Base-by-base conservation (phyloP, 345 rosid species). In the Camelina neglecta region DNA sequence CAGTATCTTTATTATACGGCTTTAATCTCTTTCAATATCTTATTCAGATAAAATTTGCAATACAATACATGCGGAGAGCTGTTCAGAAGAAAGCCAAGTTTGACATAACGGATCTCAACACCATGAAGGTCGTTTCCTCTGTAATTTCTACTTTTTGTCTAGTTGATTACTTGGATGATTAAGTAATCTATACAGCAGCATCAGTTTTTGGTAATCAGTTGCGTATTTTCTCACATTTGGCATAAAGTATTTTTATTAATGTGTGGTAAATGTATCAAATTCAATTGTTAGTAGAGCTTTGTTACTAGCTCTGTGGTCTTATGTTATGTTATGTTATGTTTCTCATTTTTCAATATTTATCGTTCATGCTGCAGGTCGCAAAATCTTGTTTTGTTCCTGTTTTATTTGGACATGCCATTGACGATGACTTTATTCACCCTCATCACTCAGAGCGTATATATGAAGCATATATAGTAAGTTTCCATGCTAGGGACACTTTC, bases 391-490 rank as follows among this genome's bases (percentile, higher is more conserved):
- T 91, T 79, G 97, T 93, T 79, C 99, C 99, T 8, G 99, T 74
- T 73, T 82, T 96, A 70, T 87, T 93, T 84, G 99, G 99, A 62
- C 99, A 93, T 88, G 99, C 90, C 38, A 72, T 60, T 33, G 98
- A 85, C 68, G 99, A 96, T 84, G 96, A 95, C 82, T 96, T 96
- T 69, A 96, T 93, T 71, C 84, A 60, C 54, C 97, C 99, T 62
- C 96, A 89, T 80, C 99, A 96, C 70, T 85, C 99, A 2, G 95
- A 96, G 74, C 87, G 85, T 42, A 87, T 93, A 88, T 88, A 64
- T 70, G 92, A 89, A 82, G 84, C 89, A 73, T 96, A 96, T 79
- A 56, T 83, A 70, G 99, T 93, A 83, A 84, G 74, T 75, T 60
- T 49, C 54, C 58, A 62, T 57, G 11, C 20, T 55, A 21, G 12